Conservation (phyloP, 2,329 filamentous ascomycete species). For the Sporothrix inflata region DNA sequence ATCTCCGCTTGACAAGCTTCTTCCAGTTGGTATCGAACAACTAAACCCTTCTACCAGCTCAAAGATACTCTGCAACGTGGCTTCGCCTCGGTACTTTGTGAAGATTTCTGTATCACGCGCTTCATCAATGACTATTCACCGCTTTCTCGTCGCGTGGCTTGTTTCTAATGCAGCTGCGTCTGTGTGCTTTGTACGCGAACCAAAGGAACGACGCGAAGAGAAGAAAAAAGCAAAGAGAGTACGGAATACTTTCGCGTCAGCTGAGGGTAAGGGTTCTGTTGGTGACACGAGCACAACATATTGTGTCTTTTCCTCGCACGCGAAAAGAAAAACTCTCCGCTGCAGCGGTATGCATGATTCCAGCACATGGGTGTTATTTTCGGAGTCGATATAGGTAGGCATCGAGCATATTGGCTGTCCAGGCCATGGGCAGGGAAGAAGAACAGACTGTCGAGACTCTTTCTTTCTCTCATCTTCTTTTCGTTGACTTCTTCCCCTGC, state of each 20-base stretch:
- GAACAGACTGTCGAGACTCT: too few species aligned
- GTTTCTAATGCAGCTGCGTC: not conserved
- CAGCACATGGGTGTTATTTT: conserved; percentile 14
- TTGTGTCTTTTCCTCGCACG: not conserved
- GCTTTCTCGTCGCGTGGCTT: conserved; percentile 6
- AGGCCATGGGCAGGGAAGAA: too few species aligned
- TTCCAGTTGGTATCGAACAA: too few species aligned
- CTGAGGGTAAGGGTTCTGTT: not conserved
- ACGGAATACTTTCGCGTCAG: not conserved
- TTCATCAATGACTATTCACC: not conserved
- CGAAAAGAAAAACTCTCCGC: not conserved
- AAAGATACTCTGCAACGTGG: not conserved
- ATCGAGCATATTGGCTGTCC: not conserved
- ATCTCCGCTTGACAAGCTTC: not conserved
- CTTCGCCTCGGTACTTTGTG: not conserved
- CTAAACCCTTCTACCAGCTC: too few species aligned
- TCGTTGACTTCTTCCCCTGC: not conserved
- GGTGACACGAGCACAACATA: not conserved
- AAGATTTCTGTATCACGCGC: not conserved
- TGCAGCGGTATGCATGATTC: not conserved
- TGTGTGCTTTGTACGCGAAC: conserved; percentile 4
- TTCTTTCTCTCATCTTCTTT: too few species aligned
- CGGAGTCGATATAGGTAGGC: not conserved
- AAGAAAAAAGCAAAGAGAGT: not conserved
- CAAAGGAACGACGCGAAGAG: not conserved